Percentiles rank a stretch among this genome's conserved stretches.
phyloP scores from a whole-genome alignment of 805 yeast species.

The Lipomyces spencermartinsiae region DNA sequence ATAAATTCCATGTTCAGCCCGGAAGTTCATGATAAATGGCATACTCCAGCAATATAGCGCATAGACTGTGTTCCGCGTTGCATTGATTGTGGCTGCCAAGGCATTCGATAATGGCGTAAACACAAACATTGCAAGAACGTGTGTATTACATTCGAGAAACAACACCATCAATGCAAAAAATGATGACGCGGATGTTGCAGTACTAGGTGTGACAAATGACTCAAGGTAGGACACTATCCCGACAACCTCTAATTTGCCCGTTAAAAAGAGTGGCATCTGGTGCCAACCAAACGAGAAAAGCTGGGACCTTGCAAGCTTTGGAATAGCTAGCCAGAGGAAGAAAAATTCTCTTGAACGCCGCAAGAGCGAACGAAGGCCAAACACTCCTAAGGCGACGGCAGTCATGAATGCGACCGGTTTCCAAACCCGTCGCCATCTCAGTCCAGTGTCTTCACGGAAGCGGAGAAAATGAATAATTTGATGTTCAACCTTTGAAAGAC shows the following conservation, averaged over 20 bases:
- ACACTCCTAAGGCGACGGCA: background rate
- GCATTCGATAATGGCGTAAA: background rate
- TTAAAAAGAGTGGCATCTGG: background rate
- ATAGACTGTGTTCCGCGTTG: background rate
- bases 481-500: background rate
- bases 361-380: background rate
- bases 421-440: background rate
- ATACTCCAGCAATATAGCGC: background rate
- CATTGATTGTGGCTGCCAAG: background rate
- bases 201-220: background rate
- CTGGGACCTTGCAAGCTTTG: background rate
- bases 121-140: background rate
- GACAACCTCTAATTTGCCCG: background rate
- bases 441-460: background rate
- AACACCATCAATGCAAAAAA: constrained; percentile 1
- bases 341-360: background rate
- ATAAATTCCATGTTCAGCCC: background rate
- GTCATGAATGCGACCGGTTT: background rate
- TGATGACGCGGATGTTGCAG: background rate
- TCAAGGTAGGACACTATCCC: background rate
- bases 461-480: background rate
- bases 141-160: background rate
- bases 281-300: background rate
- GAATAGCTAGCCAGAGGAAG: background rate
- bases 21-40: background rate